Percentiles rank a stretch among this genome's conserved stretches.
phyloP scores from a whole-genome alignment of 2,329 filamentous ascomycete genomes.

The Verticillium zaregamsianum region DNA sequence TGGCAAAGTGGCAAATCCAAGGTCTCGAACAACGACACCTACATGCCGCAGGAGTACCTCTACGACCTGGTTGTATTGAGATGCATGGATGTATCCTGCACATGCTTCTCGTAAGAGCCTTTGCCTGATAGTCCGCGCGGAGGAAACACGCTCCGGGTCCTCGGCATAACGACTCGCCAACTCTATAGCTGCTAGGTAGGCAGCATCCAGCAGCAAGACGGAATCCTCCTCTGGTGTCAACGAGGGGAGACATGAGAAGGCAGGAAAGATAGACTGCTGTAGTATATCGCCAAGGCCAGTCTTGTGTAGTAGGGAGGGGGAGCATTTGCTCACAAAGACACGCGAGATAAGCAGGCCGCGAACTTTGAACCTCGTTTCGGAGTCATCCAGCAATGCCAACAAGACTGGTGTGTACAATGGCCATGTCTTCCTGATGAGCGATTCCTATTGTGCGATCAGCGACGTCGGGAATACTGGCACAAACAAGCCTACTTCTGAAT shows the following conservation, averaged over 20 bases:
- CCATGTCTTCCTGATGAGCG: slow-evolving; percentile 54
- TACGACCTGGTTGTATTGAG: slow-evolving; percentile 54
- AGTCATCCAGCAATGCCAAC: slow-evolving; percentile 64
- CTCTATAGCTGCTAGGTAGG: slow-evolving; percentile 62
- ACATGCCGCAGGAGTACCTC: slow-evolving; percentile 51
- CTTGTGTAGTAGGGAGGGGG: slow-evolving; percentile 46
- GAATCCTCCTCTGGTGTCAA: slow-evolving; percentile 73
- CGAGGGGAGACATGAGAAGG: slow-evolving; percentile 71
- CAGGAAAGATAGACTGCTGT: slow-evolving; percentile 64
- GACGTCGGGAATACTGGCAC: slow-evolving; percentile 7
- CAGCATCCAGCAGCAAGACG: slow-evolving; percentile 54
- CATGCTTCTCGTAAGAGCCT: slow-evolving; percentile 52
- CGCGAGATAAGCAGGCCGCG: slow-evolving; percentile 52
- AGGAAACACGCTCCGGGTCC: slow-evolving; percentile 29
- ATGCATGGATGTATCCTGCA: slow-evolving; percentile 51
- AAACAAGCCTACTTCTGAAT: slow-evolving; percentile 40
- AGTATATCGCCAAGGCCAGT: slow-evolving; percentile 67
- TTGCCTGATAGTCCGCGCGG: slow-evolving; percentile 24
- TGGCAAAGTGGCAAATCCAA: slow-evolving; percentile 61
- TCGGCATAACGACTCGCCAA: slow-evolving; percentile 40
- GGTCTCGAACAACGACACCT: slow-evolving; percentile 41
- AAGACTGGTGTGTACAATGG: slow-evolving; percentile 66
- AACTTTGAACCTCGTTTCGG: slow-evolving; percentile 45
- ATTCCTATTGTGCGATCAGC: slow-evolving; percentile 22
- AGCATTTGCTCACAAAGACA: slow-evolving; percentile 51